These are phyloP conservation scores for Hypoxylon subgilvum DNA, from an alignment of 495 filamentous ascomycete genomes.

Conservation along the genomic window DNA sequence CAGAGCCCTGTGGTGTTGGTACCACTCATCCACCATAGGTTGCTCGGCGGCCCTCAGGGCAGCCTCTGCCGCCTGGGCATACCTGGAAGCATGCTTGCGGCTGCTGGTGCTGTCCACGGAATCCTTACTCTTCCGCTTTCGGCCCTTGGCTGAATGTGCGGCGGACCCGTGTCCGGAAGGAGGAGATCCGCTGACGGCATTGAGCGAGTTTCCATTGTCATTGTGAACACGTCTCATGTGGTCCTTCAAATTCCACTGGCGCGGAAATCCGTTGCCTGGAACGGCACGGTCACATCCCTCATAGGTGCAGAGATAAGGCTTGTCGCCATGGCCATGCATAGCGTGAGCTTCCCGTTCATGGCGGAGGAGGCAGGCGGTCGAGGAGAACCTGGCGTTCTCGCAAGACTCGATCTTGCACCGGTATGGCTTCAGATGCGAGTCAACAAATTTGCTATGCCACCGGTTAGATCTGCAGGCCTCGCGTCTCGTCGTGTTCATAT, in stretches of 20 bases:
- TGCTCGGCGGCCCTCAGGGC: constrained; percentile 40
- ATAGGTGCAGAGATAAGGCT: constrained; percentile 84
- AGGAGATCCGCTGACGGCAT: constrained; percentile 41
- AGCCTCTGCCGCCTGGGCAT: constrained; percentile 38
- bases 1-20: constrained; percentile 55
- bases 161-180: constrained; percentile 43
- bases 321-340: constrained; percentile 91
- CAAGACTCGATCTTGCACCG: constrained; percentile 83
- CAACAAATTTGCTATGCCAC: constrained; percentile 82
- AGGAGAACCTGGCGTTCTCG: constrained; percentile 82
- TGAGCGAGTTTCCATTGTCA: constrained; percentile 60
- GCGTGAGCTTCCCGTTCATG: constrained; percentile 94
- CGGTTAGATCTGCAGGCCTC: constrained; percentile 40
- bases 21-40: constrained; percentile 53
- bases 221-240: constrained; percentile 95
- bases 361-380: constrained; percentile 90
- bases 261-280: constrained; percentile 83
- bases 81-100: constrained; percentile 50
- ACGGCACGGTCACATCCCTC: constrained; percentile 81
- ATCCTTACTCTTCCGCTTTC: constrained; percentile 58
- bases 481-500: constrained; percentile 7
- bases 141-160: constrained; percentile 48
- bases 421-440: constrained; percentile 93
- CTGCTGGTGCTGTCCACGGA: constrained; percentile 49
- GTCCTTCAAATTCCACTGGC: constrained; percentile 91